These are phyloP conservation scores for Chloromonas sp. DNA, from an alignment of 163 green algal species.

Conservation along the genomic window DNA sequence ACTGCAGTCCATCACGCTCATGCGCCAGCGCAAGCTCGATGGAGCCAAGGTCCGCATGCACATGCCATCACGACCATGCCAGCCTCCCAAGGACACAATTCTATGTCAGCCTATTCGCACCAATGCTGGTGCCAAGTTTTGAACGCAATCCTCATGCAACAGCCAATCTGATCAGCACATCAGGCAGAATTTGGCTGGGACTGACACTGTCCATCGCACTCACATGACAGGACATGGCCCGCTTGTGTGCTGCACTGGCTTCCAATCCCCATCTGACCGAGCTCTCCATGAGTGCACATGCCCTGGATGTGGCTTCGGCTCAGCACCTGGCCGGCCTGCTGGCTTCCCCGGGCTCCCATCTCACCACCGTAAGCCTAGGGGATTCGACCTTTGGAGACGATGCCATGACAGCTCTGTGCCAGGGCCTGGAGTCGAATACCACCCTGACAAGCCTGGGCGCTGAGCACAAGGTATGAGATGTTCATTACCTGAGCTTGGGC, in stretches of 20 bases:
- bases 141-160: not conserved
- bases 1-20: not conserved
- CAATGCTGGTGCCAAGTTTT: not conserved
- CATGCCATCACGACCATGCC: not conserved
- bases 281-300: not conserved
- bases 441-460: not conserved
- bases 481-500: not conserved
- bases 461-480: constrained; percentile 2
- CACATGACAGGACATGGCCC: not conserved
- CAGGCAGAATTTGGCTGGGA: not conserved
- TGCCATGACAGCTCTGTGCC: not conserved
- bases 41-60: not conserved
- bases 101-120: not conserved
- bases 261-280: not conserved
- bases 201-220: not conserved
- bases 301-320: not conserved
- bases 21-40: not conserved
- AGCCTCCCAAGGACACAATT: too few species aligned
- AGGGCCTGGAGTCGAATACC: not conserved
- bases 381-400: not conserved
- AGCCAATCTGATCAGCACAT: not conserved
- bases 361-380: not conserved
- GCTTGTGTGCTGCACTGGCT: not conserved
- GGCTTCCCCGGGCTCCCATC: not conserved
- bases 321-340: not conserved